Percentiles rank a stretch among this genome's conserved stretches.
Conservation (phyloP, 1,139 yeast genomes). For the Debaryomyces psychrophilus region DNA sequence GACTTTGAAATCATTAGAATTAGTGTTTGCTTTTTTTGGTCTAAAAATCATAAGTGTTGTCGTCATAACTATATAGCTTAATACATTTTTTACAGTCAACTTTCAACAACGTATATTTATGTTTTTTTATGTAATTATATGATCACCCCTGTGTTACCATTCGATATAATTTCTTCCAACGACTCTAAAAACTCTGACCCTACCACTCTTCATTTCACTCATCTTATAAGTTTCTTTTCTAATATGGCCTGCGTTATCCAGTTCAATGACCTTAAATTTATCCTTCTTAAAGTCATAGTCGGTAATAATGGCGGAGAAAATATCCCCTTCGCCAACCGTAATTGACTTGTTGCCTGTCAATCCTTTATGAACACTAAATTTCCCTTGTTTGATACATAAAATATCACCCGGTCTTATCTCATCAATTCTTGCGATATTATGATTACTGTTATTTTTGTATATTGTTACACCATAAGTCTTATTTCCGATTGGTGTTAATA, state of each 20-base stretch:
- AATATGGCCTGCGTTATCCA: constrained; percentile 55
- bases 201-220: constrained; percentile 76
- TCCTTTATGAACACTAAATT: constrained; percentile 70
- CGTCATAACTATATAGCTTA: background rate
- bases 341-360: constrained; percentile 43
- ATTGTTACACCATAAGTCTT: constrained; percentile 75
- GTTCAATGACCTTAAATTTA: constrained; percentile 75
- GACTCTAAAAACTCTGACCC: constrained; percentile 72
- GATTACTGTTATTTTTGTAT: constrained; percentile 49
- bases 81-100: background rate
- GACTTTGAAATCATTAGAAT: constrained; percentile 4
- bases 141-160: constrained; percentile 11
- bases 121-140: background rate
- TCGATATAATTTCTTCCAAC: constrained; percentile 16
- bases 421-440: constrained; percentile 59
- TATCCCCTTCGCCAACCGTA: constrained; percentile 44
- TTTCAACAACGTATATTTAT: constrained; percentile 2
- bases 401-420: constrained; percentile 84
- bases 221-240: constrained; percentile 66
- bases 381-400: constrained; percentile 71
- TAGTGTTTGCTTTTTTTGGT: constrained; percentile 16
- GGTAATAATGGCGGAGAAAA: constrained; percentile 47
- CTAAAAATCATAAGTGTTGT: constrained; percentile 15
- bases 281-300: constrained; percentile 78
- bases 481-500: constrained; percentile 63